Evolutionary conservation across 768 basidiomycete species (phyloP).

Genomic region (Xerocomellus dryophilus): DNA sequence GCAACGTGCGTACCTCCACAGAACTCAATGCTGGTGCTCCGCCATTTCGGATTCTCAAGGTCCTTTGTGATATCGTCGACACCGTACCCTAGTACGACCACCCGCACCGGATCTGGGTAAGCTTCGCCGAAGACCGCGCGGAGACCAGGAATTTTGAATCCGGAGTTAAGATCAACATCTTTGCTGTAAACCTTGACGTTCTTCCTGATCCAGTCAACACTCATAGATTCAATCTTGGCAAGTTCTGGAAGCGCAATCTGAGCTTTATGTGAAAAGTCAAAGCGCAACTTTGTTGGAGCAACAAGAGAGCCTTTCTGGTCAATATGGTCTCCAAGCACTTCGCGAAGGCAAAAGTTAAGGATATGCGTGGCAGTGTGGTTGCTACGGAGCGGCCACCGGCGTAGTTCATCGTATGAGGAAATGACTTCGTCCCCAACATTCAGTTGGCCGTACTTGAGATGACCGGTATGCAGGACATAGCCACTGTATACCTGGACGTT

Average conservation of each 20-base stretch:
- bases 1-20: slow-evolving; percentile 99
- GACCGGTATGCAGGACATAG: slow-evolving; percentile 91
- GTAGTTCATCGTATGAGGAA: slow-evolving; percentile 92
- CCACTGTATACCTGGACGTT: slow-evolving; percentile 95
- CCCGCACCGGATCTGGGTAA: slow-evolving; percentile 96
- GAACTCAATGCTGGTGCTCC: slow-evolving; percentile 89
- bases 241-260: slow-evolving; percentile 77
- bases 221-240: slow-evolving; percentile 76
- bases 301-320: slow-evolving; percentile 99
- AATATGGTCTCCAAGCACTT: slow-evolving; percentile 93
- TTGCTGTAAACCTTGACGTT: slow-evolving; percentile 89
- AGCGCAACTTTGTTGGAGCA: slow-evolving; percentile 91
- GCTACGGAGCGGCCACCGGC: slow-evolving; percentile 93
- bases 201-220: slow-evolving; percentile 83
- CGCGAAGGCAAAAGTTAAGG: slow-evolving; percentile 89
- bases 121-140: slow-evolving; percentile 97
- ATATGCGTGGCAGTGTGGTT: slow-evolving; percentile 99
- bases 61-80: slow-evolving; percentile 85
- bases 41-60: slow-evolving; percentile 88
- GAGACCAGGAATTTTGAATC: slow-evolving; percentile 87
- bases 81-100: slow-evolving; percentile 86
- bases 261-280: slow-evolving; percentile 97
- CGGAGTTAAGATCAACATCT: slow-evolving; percentile 74
- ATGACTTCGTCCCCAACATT: slow-evolving; percentile 78
- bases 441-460: slow-evolving; percentile 83